Evolutionary conservation across 2,329 filamentous ascomycete genomes (phyloP).

Genomic region (Diaporthe sp.): DNA sequence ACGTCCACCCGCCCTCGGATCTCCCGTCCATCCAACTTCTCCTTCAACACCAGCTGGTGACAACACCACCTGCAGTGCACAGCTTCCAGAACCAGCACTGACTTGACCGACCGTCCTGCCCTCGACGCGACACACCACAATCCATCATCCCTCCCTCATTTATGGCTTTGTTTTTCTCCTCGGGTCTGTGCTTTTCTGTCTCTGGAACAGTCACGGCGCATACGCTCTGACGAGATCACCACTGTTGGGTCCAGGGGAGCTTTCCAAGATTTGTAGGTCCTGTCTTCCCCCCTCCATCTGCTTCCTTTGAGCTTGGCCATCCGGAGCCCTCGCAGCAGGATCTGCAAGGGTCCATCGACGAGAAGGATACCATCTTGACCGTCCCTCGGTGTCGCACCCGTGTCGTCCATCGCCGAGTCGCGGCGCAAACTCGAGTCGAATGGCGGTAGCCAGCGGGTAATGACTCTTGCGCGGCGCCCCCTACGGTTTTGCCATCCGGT

Average conservation of each 20-base stretch:
- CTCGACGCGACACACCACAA: background rate
- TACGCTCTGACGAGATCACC: slow-evolving; percentile 17
- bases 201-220: slow-evolving; percentile 29
- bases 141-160: background rate
- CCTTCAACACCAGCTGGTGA: slow-evolving; percentile 21
- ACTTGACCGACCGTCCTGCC: background rate
- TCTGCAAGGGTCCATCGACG: background rate
- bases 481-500: background rate
- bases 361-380: background rate
- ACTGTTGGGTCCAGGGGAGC: slow-evolving; percentile 18
- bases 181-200: slow-evolving; percentile 26
- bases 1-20: slow-evolving; percentile 7
- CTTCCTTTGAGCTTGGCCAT: background rate
- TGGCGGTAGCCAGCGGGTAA: background rate
- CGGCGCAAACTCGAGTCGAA: slow-evolving; percentile 23
- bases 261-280: slow-evolving; percentile 34
- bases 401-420: slow-evolving; percentile 3
- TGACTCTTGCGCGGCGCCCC: background rate
- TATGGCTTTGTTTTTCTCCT: slow-evolving; percentile 16
- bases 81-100: background rate
- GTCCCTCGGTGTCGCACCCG: background rate
- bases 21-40: slow-evolving; percentile 6
- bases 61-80: slow-evolving; percentile 10
- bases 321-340: background rate
- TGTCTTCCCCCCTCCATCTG: background rate